These are phyloP conservation scores for Cercospora sp. DNA, from an alignment of 2,329 filamentous ascomycete genomes.

Conservation along the genomic window DNA sequence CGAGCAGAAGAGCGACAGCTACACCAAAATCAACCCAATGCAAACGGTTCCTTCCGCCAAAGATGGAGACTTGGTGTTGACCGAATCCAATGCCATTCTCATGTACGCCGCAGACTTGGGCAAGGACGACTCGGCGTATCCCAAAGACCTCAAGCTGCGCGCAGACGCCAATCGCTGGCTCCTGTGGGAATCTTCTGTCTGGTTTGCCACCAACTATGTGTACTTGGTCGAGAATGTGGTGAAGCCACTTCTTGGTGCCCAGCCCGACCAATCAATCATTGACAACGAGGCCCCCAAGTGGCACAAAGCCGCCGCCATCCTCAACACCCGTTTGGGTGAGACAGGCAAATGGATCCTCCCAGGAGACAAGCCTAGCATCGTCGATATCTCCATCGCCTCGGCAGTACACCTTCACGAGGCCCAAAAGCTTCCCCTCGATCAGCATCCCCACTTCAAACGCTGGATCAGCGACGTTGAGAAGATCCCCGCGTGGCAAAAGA, in stretches of 20 bases:
- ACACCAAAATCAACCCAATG: slow-evolving; percentile 42
- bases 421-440: slow-evolving; percentile 41
- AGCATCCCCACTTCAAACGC: slow-evolving; percentile 42
- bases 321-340: slow-evolving; percentile 42
- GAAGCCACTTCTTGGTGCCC: slow-evolving; percentile 42
- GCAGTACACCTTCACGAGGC: slow-evolving; percentile 44
- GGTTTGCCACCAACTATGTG: slow-evolving; percentile 45
- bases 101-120: slow-evolving; percentile 44
- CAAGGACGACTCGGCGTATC: slow-evolving; percentile 39
- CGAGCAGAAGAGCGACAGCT: slow-evolving; percentile 42
- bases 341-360: slow-evolving; percentile 40
- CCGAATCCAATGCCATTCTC: slow-evolving; percentile 47
- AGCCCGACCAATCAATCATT: slow-evolving; percentile 42
- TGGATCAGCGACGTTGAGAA: slow-evolving; percentile 45
- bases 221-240: slow-evolving; percentile 46
- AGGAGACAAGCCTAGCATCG: slow-evolving; percentile 43
- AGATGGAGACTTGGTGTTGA: slow-evolving; percentile 44
- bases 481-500: slow-evolving; percentile 44
- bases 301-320: slow-evolving; percentile 41
- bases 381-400: slow-evolving; percentile 45
- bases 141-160: slow-evolving; percentile 43
- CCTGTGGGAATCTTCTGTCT: slow-evolving; percentile 46
- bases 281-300: slow-evolving; percentile 40
- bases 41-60: slow-evolving; percentile 44
- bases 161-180: slow-evolving; percentile 46